Evolutionary conservation across 2,329 filamentous ascomycete genomes (phyloP).

Genomic region (Talaromyces sp.): DNA sequence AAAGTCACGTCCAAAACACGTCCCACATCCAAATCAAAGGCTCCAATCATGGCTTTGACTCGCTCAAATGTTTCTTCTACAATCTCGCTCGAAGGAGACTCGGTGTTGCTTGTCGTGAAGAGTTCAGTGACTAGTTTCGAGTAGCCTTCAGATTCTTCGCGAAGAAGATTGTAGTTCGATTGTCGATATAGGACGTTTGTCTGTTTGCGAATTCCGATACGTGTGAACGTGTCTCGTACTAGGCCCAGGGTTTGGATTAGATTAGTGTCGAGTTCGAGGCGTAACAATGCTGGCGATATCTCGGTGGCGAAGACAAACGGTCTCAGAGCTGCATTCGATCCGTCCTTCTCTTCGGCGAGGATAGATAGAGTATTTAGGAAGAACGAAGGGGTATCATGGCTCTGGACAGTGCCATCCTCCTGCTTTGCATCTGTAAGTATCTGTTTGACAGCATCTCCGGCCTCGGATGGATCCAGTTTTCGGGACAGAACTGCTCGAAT

Average conservation of each 20-base stretch:
- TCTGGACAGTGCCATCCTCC: constrained; percentile 47
- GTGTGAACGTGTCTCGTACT: constrained; percentile 78
- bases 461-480: constrained; percentile 63
- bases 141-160: constrained; percentile 95
- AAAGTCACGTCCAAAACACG: constrained; percentile 90
- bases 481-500: constrained; percentile 70
- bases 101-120: constrained; percentile 78
- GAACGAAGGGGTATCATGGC: constrained; percentile 62
- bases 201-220: constrained; percentile 80
- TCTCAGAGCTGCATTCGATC: constrained; percentile 56
- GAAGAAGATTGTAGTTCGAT: constrained; percentile 91
- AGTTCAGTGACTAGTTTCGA: constrained; percentile 94
- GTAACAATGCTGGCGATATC: constrained; percentile 69
- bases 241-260: constrained; percentile 73
- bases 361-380: constrained; percentile 83
- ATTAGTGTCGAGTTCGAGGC: constrained; percentile 75
- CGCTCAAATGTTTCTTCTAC: constrained; percentile 85
- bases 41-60: constrained; percentile 91
- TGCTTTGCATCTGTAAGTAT: constrained; percentile 60
- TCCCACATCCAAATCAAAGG: constrained; percentile 94
- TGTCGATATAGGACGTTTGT: constrained; percentile 93
- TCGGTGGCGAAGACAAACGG: constrained; percentile 69
- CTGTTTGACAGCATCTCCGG: constrained; percentile 69
- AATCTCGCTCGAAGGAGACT: constrained; percentile 69
- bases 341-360: constrained; percentile 65